phyloP scores from a whole-genome alignment of 1,284 basidiomycete genomes.

The Cronartium quercuum region DNA sequence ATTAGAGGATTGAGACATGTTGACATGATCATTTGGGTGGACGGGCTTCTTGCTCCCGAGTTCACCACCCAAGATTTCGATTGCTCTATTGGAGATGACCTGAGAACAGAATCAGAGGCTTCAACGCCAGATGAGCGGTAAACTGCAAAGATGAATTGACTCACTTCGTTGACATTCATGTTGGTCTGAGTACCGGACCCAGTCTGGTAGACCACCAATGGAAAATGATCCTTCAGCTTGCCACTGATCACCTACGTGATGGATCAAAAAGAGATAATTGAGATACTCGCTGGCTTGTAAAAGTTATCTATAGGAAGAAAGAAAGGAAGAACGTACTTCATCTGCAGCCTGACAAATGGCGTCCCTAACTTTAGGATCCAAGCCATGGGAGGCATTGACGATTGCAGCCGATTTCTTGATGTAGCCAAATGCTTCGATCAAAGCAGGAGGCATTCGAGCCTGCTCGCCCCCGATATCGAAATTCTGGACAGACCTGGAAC shows the following conservation, averaged over 20 bases:
- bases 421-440: constrained; percentile 96
- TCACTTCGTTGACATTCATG: constrained; percentile 97
- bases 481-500: constrained; percentile 77
- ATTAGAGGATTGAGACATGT: constrained; percentile 98
- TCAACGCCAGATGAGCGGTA: not conserved
- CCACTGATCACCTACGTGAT: constrained; percentile 77
- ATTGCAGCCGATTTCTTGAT: constrained; percentile 94
- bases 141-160: constrained; percentile 1
- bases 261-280: not conserved
- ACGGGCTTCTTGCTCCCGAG: constrained; percentile 95
- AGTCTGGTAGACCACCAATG: constrained; percentile 97
- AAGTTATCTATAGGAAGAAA: not conserved
- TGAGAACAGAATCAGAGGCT: constrained; percentile 46
- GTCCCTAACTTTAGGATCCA: constrained; percentile 79
- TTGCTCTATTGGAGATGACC: constrained; percentile 98
- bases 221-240: constrained; percentile 90
- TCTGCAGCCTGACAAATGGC: constrained; percentile 92
- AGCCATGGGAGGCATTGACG: constrained; percentile 83
- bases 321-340: constrained; percentile 57
- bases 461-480: constrained; percentile 95
- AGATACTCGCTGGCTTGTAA: not conserved
- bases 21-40: constrained; percentile 99
- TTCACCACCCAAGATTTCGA: constrained; percentile 91
- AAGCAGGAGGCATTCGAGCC: constrained; percentile 83
- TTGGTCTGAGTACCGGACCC: constrained; percentile 99